phyloP scores from a whole-genome alignment of 164 flowering plant genomes.

The Vitis rupestris region DNA sequence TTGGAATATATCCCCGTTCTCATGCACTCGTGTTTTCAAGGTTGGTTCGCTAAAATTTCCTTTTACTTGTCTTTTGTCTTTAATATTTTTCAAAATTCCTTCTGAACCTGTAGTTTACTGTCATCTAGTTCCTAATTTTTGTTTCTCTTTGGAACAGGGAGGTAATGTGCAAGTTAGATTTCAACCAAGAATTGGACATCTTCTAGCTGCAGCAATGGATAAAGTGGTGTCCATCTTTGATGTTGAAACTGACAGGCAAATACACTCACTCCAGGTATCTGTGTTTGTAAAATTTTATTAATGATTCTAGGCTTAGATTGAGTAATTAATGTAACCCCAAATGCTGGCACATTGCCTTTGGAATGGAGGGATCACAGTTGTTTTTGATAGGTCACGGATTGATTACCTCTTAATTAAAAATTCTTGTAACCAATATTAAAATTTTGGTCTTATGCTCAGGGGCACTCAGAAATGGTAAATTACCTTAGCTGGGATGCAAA shows the following conservation, averaged over 20 bases:
- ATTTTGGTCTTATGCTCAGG: constrained; percentile 38
- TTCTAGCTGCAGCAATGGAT: constrained; percentile 82
- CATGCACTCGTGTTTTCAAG: constrained; percentile 62
- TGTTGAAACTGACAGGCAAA: constrained; percentile 69
- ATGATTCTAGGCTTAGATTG: neutral
- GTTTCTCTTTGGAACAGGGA: constrained; percentile 39
- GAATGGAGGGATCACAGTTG: neutral
- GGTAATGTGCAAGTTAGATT: constrained; percentile 81
- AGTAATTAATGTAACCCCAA: neutral
- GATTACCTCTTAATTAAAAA: too few species aligned
- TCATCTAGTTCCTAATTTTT: neutral
- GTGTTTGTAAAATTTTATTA: neutral
- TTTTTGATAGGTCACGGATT: too few species aligned
- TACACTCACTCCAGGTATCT: constrained; percentile 64
- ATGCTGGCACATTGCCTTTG: neutral
- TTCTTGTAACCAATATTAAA: too few species aligned
- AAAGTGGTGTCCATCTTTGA: constrained; percentile 78
- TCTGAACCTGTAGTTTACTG: neutral
- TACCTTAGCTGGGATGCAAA: constrained; percentile 84
- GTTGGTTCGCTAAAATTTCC: constrained; percentile 28
- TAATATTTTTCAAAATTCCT: neutral
- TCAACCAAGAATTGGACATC: constrained; percentile 78
- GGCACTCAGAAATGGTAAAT: constrained; percentile 61
- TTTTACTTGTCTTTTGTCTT: neutral
- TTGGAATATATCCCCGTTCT: constrained; percentile 57